Percentiles rank a stretch among this genome's conserved stretches.
phyloP scores from a whole-genome alignment of 306 rosid species.

The Hippophae rhamnoides region DNA sequence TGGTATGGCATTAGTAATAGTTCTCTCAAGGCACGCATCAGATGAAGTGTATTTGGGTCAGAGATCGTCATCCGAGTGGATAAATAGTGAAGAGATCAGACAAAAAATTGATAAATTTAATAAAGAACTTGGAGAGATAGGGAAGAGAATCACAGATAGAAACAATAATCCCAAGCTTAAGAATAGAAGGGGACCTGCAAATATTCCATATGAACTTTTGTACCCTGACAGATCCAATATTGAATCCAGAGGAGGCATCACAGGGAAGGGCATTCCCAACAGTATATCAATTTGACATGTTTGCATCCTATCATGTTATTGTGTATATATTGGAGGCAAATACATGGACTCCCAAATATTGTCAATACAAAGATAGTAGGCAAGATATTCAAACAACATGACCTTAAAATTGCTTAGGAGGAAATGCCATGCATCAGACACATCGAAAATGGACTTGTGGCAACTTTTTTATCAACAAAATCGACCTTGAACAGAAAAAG shows the following conservation, averaged over 20 bases:
- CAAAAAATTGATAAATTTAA: slow-evolving; percentile 39
- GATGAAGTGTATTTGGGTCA: slow-evolving; percentile 53
- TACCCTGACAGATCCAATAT: slow-evolving; percentile 34
- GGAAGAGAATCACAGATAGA: slow-evolving; percentile 35
- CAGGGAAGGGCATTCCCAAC: slow-evolving; percentile 43
- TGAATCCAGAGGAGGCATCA: slow-evolving; percentile 31
- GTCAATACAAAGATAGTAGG: too few relatives aligned
- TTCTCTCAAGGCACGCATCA: slow-evolving; percentile 36
- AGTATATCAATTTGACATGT: slow-evolving; percentile 43
- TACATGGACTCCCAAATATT: too few relatives aligned
- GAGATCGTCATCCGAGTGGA: slow-evolving; percentile 39
- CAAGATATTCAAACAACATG: too few relatives aligned
- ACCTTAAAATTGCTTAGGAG: neutral
- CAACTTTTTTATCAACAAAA: slow-evolving; percentile 13
- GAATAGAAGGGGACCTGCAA: slow-evolving; percentile 48
- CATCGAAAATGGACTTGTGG: neutral
- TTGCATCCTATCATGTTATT: neutral
- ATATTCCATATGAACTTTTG: slow-evolving; percentile 36
- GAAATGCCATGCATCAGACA: neutral
- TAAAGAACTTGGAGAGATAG: slow-evolving; percentile 37
- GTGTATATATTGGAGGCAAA: too few relatives aligned
- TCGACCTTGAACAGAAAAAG: slow-evolving; percentile 47
- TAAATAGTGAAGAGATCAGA: slow-evolving; percentile 34
- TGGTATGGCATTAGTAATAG: slow-evolving; percentile 34
- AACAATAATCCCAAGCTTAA: slow-evolving; percentile 45